Evolutionary conservation across 75 land plant species (phyloP), one percentile per base, ranked within the genome.

Genomic region (Selaginella moellendorffii): DNA sequence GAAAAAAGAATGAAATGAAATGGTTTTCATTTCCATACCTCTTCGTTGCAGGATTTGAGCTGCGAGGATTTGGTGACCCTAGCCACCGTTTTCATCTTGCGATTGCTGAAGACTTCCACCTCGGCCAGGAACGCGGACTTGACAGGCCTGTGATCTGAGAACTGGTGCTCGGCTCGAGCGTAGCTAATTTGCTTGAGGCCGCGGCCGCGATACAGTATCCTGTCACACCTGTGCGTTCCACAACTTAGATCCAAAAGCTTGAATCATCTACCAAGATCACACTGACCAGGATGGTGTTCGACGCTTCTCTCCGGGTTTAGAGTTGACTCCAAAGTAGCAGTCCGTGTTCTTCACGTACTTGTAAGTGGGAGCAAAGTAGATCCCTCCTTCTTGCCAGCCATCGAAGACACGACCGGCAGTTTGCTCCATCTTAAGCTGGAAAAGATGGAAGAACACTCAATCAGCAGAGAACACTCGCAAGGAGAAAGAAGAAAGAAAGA

Each of bases 61-160:
- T n/a, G n/a, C n/a, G n/a, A n/a, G n/a, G n/a, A n/a, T n/a, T n/a
- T n/a, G n/a, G n/a, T n/a, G n/a, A n/a, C n/a, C n/a, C n/a, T n/a
- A 5, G 46, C 46, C 5, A 36, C 14, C 5, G 46, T 36, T 36
- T 70, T 82, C 2, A 78, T 63, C 52, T 81, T 71, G 31, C 65
- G 36, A 29, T 67, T 75, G 66, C 79, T 80, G 26, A 83, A 64
- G 20, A 74, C 74, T 14, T 56, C 59, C 19, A 56, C 59, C 59
- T 56, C 59, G 9, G 24, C 59, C n/a, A 56, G 5, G 59, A 56
- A 56, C 24, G n/a, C n/a, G 21, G 59, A 5, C 5, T 25, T 56
- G 59, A 56, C 59, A 56, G 59, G 59, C 59, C 59, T 19, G 24
- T 56, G 59, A 24, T 56, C 59, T 21, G 59, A 56, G n/a, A 56